These are phyloP conservation scores for Trichoderma afroharzianum DNA, from an alignment of 2,329 filamentous ascomycete genomes.

Conservation along the genomic window DNA sequence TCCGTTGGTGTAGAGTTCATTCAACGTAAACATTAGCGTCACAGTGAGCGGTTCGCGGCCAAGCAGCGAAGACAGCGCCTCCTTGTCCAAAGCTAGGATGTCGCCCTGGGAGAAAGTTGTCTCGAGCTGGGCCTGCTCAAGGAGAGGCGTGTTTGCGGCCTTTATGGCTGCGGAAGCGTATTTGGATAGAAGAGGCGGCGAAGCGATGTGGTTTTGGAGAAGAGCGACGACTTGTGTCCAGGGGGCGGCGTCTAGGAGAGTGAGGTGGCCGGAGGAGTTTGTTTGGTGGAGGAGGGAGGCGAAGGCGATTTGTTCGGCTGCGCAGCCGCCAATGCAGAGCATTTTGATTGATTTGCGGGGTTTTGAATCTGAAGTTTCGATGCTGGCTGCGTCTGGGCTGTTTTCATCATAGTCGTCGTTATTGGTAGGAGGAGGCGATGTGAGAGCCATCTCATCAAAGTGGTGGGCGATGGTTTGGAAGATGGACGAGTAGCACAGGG, in stretches of 20 bases:
- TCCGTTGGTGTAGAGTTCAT: slow-evolving; percentile 83
- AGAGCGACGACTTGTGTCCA: slow-evolving; percentile 64
- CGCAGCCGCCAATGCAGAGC: slow-evolving; percentile 54
- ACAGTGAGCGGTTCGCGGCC: slow-evolving; percentile 51
- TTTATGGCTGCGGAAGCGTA: slow-evolving; percentile 49
- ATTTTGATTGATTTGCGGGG: slow-evolving; percentile 36
- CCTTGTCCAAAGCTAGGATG: slow-evolving; percentile 40
- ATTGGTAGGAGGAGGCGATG: background rate
- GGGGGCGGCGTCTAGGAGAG: slow-evolving; percentile 76
- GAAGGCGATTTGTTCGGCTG: slow-evolving; percentile 59
- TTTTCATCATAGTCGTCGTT: background rate
- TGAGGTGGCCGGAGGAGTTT: slow-evolving; percentile 40
- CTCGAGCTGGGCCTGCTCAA: slow-evolving; percentile 37
- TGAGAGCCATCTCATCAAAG: slow-evolving; percentile 28
- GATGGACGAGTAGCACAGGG: slow-evolving; percentile 72
- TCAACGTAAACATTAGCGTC: slow-evolving; percentile 89
- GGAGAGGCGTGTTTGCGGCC: slow-evolving; percentile 43
- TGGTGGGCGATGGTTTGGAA: slow-evolving; percentile 39
- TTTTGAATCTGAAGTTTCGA: background rate
- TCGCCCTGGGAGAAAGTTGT: slow-evolving; percentile 47
- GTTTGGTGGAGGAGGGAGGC: slow-evolving; percentile 40
- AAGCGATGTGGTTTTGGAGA: slow-evolving; percentile 55
- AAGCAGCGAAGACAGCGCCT: slow-evolving; percentile 32
- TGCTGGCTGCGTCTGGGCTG: background rate
- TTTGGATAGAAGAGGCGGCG: slow-evolving; percentile 46